Evolutionary conservation across 441 rosid species (phyloP).

Genomic region (Arabidopsis hybrid): DNA sequence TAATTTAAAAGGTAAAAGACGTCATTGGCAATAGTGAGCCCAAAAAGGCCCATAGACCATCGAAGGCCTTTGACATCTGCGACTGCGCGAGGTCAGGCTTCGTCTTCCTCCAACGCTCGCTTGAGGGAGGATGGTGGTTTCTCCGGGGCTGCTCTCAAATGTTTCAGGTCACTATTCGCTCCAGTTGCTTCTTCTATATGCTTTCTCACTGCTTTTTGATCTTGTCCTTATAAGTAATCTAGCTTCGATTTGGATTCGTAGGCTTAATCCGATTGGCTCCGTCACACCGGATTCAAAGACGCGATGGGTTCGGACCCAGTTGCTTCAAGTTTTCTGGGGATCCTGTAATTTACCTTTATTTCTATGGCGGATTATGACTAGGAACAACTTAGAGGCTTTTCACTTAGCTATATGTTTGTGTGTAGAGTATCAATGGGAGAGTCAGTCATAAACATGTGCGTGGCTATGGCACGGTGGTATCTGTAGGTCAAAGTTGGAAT

Average conservation of each 20-base stretch:
- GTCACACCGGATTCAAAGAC: constrained; percentile 21
- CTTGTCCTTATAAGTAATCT: neutral
- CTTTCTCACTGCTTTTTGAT: constrained; percentile 1
- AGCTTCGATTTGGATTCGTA: neutral
- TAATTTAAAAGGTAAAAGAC: no score
- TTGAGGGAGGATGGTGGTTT: constrained; percentile 33
- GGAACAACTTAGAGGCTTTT: neutral
- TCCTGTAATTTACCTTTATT: constrained; percentile 11
- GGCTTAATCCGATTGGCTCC: constrained; percentile 32
- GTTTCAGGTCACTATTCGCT: constrained; percentile 27
- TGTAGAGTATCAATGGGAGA: constrained; percentile 37
- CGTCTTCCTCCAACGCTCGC: neutral
- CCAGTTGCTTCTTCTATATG: neutral
- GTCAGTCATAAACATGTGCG: constrained; percentile 25
- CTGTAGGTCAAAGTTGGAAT: constrained; percentile 44
- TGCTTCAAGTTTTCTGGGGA: constrained; percentile 17
- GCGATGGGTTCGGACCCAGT: constrained; percentile 15
- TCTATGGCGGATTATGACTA: neutral
- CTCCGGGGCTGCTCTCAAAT: constrained; percentile 39
- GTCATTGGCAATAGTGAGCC: neutral
- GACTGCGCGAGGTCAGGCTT: neutral
- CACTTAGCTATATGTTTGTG: neutral
- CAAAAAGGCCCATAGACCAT: constrained; percentile 6
- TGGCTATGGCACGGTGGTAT: constrained; percentile 24
- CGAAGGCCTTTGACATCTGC: neutral